Conservation (phyloP, 768 basidiomycete genomes). For the Suillus fuscotomentosus region DNA sequence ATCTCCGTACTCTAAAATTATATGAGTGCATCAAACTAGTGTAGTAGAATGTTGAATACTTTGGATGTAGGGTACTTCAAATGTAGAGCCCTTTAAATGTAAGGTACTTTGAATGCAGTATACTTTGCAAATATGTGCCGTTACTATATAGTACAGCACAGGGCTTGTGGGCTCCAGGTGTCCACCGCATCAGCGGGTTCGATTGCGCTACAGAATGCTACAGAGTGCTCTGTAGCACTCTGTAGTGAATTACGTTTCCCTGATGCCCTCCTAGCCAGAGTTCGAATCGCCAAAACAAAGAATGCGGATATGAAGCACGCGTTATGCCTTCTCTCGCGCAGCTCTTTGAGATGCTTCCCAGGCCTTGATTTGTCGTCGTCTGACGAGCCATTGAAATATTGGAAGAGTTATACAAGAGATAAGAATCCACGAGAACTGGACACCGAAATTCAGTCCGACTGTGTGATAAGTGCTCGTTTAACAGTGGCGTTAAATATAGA, state of each 20-base stretch:
- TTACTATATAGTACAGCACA: not conserved
- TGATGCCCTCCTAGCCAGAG: not conserved
- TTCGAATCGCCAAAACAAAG: not conserved
- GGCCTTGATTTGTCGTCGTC: constrained; percentile 25
- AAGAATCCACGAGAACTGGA: constrained; percentile 54
- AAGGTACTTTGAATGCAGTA: not conserved
- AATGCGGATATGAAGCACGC: not conserved
- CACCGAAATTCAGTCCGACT: constrained; percentile 65
- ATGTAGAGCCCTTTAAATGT: too few relatives aligned
- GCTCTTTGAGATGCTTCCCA: constrained; percentile 9
- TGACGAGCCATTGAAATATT: constrained; percentile 44
- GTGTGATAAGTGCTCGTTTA: constrained; percentile 5
- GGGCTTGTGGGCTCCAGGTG: not conserved
- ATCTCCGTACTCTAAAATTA: not conserved
- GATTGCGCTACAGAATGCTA: too few relatives aligned
- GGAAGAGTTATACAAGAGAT: constrained; percentile 55
- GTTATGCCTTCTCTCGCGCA: not conserved
- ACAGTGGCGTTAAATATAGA: not conserved
- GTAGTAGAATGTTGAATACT: not conserved
- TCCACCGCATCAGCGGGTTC: not conserved
- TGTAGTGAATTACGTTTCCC: too few relatives aligned
- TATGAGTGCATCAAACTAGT: not conserved
- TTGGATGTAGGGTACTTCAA: not conserved
- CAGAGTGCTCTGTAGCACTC: too few relatives aligned
- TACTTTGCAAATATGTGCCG: not conserved